phyloP scores from a whole-genome alignment of 2,329 filamentous ascomycete species.

The Pestalotiopsis sp. region DNA sequence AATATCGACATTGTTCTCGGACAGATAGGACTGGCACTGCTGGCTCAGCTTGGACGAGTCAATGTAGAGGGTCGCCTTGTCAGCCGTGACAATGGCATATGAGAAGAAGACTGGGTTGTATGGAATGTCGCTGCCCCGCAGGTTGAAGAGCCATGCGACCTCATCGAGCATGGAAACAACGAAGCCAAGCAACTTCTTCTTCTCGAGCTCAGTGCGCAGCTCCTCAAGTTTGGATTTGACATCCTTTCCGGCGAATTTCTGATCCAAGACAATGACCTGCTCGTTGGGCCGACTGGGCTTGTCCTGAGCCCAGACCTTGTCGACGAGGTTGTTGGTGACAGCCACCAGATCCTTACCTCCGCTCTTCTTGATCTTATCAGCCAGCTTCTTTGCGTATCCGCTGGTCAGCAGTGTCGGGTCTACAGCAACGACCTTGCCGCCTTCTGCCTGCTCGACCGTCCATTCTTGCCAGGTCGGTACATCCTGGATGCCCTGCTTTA shows the following conservation, averaged over 20 bases:
- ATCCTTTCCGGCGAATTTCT: slow-evolving; percentile 79
- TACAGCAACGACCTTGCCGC: slow-evolving; percentile 86
- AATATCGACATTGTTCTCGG: slow-evolving; percentile 69
- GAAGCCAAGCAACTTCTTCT: slow-evolving; percentile 85
- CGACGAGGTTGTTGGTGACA: slow-evolving; percentile 83
- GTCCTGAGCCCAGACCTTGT: slow-evolving; percentile 79
- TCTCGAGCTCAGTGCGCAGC: slow-evolving; percentile 86
- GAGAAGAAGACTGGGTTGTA: slow-evolving; percentile 99
- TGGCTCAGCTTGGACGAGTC: slow-evolving; percentile 76
- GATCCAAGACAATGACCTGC: slow-evolving; percentile 70
- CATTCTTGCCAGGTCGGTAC: slow-evolving; percentile 98
- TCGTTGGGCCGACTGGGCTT: slow-evolving; percentile 77
- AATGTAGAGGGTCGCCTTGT: slow-evolving; percentile 78
- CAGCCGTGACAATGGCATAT: slow-evolving; percentile 85
- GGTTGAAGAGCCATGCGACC: slow-evolving; percentile 97
- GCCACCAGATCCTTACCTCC: slow-evolving; percentile 78
- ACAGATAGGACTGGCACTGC: slow-evolving; percentile 71
- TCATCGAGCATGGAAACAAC: slow-evolving; percentile 96
- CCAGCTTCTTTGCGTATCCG: slow-evolving; percentile 66
- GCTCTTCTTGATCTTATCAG: slow-evolving; percentile 84
- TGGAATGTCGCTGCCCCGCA: slow-evolving; percentile 91
- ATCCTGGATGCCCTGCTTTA: slow-evolving; percentile 92
- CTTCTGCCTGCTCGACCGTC: slow-evolving; percentile 83
- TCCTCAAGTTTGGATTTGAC: slow-evolving; percentile 83
- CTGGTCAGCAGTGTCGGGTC: slow-evolving; percentile 86